Base-by-base conservation (phyloP, 805 yeast species). In the Trichomonascus vanleenenianus region DNA sequence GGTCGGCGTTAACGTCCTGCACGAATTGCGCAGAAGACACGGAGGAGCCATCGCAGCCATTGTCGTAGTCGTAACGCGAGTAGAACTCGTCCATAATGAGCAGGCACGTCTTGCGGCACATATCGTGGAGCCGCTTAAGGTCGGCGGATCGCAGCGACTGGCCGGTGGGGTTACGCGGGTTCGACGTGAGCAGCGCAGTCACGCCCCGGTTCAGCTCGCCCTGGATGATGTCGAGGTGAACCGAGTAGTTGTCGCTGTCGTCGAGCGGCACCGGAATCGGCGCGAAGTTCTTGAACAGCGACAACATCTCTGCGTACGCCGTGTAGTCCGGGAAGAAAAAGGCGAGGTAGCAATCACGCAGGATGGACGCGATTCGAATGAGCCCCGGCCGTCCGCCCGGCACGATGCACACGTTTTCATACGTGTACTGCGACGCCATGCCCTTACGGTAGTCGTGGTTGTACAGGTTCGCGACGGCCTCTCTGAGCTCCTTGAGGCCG, bases 301-400 rank as follows among this genome's bases (percentile, higher is more conserved):
- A 74, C 55, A 77, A 64, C 83, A 77, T 77, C 56, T 77, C 83
- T 16, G 83, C 80, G 52, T 77, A 77, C 5, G 83, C 83, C 12
- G 83, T 77, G 54, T 77, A 77, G 56, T 77, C 83, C 3, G 83
- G 83, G 50, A 77, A 64, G 58, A 77, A 77, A 59, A 77, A 77
- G 20, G 79, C 73, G 40, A 77, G 60, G 57, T 77, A 78, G 54
- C 81, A 76, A 60, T 77, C 81, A 45, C 73, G 68, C 44, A 77
- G 67, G 47, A 77, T 75, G 12, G 82, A 75, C 14, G 83, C 83
- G 50, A 77, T 77, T 58, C 83, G 70, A 3, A 78, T 77, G 50
- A 77, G 61, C 0, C 82, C 83, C 18, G 81, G 80, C 53, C 83
- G 64, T 2, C 83, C 83, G 31, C 83, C 83, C 7, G 83, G 83